A percentile compares a stretch with the other conserved stretches of the same genome.
Conservation (phyloP, 129 eudicot species). For the Escallonia rubra region DNA sequence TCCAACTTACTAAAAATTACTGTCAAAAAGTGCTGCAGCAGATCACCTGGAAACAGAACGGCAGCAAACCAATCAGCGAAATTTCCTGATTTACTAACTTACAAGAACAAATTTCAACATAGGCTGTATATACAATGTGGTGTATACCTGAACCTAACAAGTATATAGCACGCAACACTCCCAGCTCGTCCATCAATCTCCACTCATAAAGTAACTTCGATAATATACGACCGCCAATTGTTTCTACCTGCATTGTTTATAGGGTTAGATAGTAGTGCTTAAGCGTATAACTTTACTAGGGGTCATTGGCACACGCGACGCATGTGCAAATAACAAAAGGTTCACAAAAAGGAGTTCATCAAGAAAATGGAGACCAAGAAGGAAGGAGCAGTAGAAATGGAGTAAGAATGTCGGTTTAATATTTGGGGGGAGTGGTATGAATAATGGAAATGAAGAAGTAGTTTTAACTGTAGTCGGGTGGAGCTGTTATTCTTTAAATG, state of each 20-base stretch:
- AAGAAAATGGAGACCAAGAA: too few species aligned
- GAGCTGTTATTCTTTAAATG: too few species aligned
- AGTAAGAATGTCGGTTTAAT: too few species aligned
- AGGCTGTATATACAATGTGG: constrained; percentile 5
- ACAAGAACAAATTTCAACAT: not conserved
- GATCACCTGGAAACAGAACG: constrained; percentile 65
- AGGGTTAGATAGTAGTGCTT: not conserved
- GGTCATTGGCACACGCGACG: too few species aligned
- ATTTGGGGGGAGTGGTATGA: too few species aligned
- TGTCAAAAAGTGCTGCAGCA: constrained; percentile 85
- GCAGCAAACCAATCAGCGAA: constrained; percentile 11
- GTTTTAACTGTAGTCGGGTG: too few species aligned
- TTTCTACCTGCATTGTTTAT: constrained; percentile 64
- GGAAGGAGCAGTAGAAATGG: too few species aligned
- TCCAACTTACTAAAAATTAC: constrained; percentile 78
- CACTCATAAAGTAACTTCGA: constrained; percentile 84
- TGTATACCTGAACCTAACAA: constrained; percentile 85
- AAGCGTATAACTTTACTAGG: too few species aligned
- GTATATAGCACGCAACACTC: constrained; percentile 77
- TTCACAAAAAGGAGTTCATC: too few species aligned
- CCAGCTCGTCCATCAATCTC: constrained; percentile 96
- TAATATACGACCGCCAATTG: constrained; percentile 74
- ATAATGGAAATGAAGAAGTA: too few species aligned
- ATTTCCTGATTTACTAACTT: not conserved
- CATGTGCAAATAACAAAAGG: too few species aligned